phyloP scores from a whole-genome alignment of 352 stramenopile species.

The Globisporangium uncinulatum region DNA sequence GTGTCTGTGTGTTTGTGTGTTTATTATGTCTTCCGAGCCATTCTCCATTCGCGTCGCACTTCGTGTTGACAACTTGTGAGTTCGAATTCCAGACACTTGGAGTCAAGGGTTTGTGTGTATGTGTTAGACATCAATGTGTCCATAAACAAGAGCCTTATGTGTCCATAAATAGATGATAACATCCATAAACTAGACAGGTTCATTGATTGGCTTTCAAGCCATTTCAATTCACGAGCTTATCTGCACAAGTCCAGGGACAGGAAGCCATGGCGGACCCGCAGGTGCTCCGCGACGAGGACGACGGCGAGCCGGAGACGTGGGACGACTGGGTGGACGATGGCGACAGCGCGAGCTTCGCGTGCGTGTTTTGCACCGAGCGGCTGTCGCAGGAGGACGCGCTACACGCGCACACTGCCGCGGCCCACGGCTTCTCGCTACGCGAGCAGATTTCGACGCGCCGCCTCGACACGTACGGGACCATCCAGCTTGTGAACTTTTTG shows the following conservation, averaged over 20 bases:
- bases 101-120: too few relatives aligned
- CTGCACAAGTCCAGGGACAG: not conserved
- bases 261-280: constrained; percentile 9
- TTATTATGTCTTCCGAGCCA: too few relatives aligned
- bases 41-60: too few relatives aligned
- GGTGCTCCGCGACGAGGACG: constrained; percentile 21
- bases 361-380: constrained; percentile 61
- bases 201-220: not conserved
- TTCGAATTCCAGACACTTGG: too few relatives aligned
- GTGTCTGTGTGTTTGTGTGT: not conserved
- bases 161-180: too few relatives aligned
- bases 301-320: constrained; percentile 56
- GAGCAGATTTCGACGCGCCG: constrained; percentile 39
- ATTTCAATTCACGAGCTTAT: not conserved
- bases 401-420: constrained; percentile 46
- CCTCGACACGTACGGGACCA: constrained; percentile 75
- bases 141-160: too few relatives aligned
- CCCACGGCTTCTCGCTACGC: constrained; percentile 61
- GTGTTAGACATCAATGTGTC: too few relatives aligned
- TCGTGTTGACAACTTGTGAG: too few relatives aligned
- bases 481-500: constrained; percentile 77
- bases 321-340: constrained; percentile 83
- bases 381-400: constrained; percentile 42
- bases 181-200: too few relatives aligned
- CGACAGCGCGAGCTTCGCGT: constrained; percentile 40